These are phyloP conservation scores for Penicillium canariense DNA, from an alignment of 495 filamentous ascomycete genomes.

Conservation along the genomic window DNA sequence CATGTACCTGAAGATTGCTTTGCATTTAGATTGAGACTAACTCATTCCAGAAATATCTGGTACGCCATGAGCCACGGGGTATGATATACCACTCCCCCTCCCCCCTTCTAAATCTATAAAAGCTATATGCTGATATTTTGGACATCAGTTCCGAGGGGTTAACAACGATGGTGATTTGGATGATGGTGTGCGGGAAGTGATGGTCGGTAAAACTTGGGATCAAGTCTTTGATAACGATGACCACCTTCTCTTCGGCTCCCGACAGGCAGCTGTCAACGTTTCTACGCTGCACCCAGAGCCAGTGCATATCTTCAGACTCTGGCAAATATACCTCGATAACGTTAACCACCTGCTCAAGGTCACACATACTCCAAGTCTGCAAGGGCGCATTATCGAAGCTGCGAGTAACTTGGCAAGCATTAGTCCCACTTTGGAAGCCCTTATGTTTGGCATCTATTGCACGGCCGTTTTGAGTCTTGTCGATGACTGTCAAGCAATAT, in stretches of 20 bases:
- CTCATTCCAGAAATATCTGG: slow-evolving; percentile 41
- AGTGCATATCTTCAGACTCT: slow-evolving; percentile 41
- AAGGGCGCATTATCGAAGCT: slow-evolving; percentile 43
- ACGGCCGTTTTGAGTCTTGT: slow-evolving; percentile 46
- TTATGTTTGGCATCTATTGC: slow-evolving; percentile 61
- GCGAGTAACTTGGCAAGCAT: slow-evolving; percentile 21
- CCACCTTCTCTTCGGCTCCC: slow-evolving; percentile 50
- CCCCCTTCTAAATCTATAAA: background rate
- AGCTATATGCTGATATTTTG: background rate
- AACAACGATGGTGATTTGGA: slow-evolving; percentile 25
- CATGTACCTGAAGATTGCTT: no score
- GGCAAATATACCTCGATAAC: slow-evolving; percentile 52
- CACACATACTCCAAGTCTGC: slow-evolving; percentile 50
- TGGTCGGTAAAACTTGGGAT: slow-evolving; percentile 46
- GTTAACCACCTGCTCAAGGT: slow-evolving; percentile 54
- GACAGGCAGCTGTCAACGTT: slow-evolving; percentile 39
- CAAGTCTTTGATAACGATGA: slow-evolving; percentile 35
- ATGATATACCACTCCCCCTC: slow-evolving; percentile 22
- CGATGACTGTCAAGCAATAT: slow-evolving; percentile 41
- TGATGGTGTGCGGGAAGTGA: slow-evolving; percentile 29
- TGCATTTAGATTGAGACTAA: background rate
- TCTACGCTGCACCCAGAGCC: slow-evolving; percentile 47
- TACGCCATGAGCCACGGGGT: slow-evolving; percentile 49
- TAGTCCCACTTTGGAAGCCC: slow-evolving; percentile 26
- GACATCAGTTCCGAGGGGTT: background rate